Conservation (phyloP, 441 rosid genomes). For the Adansonia grandidieri region DNA sequence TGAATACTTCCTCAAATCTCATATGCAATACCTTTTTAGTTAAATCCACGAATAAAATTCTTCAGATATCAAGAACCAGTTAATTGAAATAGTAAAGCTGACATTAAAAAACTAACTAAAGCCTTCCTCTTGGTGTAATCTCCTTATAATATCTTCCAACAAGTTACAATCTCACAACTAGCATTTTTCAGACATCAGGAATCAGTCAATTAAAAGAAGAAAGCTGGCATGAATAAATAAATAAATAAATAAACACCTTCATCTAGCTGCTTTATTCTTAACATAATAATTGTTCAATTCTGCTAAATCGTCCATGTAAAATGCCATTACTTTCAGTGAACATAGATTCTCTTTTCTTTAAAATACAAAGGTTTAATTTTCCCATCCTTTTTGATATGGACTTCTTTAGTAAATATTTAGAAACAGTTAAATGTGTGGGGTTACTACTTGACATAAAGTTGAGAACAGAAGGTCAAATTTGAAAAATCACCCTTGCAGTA, state of each 20-base stretch:
- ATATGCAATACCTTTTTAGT: not conserved
- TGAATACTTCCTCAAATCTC: not conserved
- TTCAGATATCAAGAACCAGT: not conserved
- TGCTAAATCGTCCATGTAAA: not conserved
- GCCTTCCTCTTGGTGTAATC: not conserved
- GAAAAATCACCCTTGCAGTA: not conserved
- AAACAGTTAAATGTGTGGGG: not conserved
- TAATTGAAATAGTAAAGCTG: not conserved
- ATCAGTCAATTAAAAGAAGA: not conserved
- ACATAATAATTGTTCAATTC: not conserved
- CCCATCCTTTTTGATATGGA: not conserved
- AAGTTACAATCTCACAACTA: not conserved
- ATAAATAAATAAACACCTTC: not conserved
- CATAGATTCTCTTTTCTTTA: not conserved
- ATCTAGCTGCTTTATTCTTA: not conserved
- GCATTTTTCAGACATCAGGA: not conserved
- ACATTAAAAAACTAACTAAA: not conserved
- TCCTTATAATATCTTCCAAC: conserved; percentile 1
- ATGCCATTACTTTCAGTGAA: not conserved
- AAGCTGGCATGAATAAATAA: conserved; percentile 4
- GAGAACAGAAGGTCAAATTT: not conserved
- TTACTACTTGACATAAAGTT: not conserved
- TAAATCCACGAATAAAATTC: not conserved
- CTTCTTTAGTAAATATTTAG: not conserved
- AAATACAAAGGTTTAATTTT: not conserved